phyloP scores from a whole-genome alignment of 805 yeast species.

The Suhomyces prunicola region DNA sequence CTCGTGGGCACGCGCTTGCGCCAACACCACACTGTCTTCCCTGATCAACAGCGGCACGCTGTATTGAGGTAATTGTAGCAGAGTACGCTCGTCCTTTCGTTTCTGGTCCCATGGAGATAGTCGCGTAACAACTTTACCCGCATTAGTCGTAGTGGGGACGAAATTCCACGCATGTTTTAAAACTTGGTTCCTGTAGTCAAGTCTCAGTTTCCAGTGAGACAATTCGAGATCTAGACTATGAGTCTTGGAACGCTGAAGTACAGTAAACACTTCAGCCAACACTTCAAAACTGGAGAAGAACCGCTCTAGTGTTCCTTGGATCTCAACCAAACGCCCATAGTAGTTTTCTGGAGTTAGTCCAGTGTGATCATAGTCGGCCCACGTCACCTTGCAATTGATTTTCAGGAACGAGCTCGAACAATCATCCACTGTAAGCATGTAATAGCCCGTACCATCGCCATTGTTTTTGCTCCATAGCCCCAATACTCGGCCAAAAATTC shows the following conservation, averaged over 20 bases:
- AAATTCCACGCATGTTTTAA: conserved; percentile 26
- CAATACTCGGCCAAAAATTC: conserved; percentile 27
- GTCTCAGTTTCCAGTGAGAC: conserved; percentile 24
- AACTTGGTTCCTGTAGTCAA: conserved; percentile 16
- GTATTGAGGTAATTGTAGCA: not conserved
- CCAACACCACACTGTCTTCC: not conserved
- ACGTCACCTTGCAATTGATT: conserved; percentile 20
- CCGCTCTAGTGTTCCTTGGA: conserved; percentile 15
- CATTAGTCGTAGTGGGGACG: not conserved
- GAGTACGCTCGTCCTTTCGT: not conserved
- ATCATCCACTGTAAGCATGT: conserved; percentile 31
- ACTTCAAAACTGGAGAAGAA: not conserved
- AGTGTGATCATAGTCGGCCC: conserved; percentile 7
- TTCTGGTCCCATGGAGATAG: not conserved
- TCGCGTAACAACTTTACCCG: not conserved
- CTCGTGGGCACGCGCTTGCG: not conserved
- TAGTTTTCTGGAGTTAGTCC: conserved; percentile 15
- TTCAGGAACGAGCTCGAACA: conserved; percentile 28
- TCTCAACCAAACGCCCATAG: conserved; percentile 26
- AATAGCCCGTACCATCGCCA: conserved; percentile 1
- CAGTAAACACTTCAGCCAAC: too few relatives aligned
- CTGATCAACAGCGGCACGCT: not conserved
- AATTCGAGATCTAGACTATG: conserved; percentile 17
- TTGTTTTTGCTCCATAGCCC: conserved; percentile 10
- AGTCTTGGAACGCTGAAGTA: not conserved